Conservation (phyloP, 2,329 filamentous ascomycete species). For the Lecanicillium sp. region DNA sequence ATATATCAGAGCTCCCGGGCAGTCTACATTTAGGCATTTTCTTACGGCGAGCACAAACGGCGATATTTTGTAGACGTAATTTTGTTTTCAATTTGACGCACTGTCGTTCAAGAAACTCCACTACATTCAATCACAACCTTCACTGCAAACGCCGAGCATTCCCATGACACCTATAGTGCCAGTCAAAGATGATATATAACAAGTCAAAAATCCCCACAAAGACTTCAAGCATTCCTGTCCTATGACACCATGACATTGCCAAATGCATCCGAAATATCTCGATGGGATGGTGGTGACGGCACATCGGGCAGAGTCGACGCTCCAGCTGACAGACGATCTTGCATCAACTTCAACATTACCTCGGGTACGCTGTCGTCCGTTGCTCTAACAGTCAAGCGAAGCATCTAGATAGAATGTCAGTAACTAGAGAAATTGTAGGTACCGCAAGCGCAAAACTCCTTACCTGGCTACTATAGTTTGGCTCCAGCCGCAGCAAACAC, state of each 20-base stretch:
- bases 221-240: constrained; percentile 2
- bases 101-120: too few species aligned
- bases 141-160: constrained; percentile 5
- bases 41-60: too few species aligned
- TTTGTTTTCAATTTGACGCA: too few species aligned
- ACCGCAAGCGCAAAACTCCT: constrained; percentile 22
- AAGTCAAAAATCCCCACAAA: neutral
- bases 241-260: constrained; percentile 45
- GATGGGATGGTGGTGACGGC: constrained; percentile 31
- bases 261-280: constrained; percentile 48
- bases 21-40: too few species aligned
- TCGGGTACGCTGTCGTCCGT: constrained; percentile 85
- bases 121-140: too few species aligned
- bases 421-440: neutral
- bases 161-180: constrained; percentile 5
- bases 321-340: constrained; percentile 62
- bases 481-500: constrained; percentile 86
- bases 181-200: neutral
- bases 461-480: constrained; percentile 88
- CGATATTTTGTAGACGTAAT: too few species aligned
- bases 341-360: constrained; percentile 77
- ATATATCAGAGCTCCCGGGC: too few species aligned
- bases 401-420: constrained; percentile 58
- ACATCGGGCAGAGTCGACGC: constrained; percentile 31
- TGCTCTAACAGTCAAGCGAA: constrained; percentile 85